Evolutionary conservation across 2,329 filamentous ascomycete species (phyloP).

Genomic region (Aspergillus sp.): DNA sequence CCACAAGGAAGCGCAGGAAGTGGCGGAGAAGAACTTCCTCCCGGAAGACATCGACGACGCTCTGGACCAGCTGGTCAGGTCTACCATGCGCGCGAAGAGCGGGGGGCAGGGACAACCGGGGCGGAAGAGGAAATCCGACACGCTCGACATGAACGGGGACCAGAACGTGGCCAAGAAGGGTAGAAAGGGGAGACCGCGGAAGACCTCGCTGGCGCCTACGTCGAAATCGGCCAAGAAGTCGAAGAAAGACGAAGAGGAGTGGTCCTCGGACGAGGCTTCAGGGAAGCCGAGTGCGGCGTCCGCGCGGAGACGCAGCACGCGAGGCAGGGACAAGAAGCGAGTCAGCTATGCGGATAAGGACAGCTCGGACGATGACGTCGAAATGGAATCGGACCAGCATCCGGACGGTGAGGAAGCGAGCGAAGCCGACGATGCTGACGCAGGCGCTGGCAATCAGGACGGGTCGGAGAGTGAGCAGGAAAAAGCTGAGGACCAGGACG

Average conservation of each 20-base stretch:
- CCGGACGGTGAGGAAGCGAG: no score
- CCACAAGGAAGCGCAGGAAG: slow-evolving; percentile 70
- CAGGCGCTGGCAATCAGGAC: no score
- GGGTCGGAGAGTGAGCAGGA: no score
- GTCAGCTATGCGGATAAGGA: slow-evolving; percentile 38
- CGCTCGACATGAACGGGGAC: slow-evolving; percentile 17
- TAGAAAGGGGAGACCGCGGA: slow-evolving; percentile 23
- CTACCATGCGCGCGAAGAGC: slow-evolving; percentile 51
- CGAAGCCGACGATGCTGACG: no score
- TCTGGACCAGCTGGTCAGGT: slow-evolving; percentile 68
- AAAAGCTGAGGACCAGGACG: slow-evolving; percentile 9
- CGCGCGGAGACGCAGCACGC: slow-evolving; percentile 32
- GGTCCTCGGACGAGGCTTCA: slow-evolving; percentile 29
- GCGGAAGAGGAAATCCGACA: slow-evolving; percentile 36
- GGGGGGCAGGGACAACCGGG: slow-evolving; percentile 12
- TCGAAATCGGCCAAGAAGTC: slow-evolving; percentile 28
- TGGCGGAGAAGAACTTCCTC: slow-evolving; percentile 77
- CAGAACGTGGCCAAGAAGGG: slow-evolving; percentile 19
- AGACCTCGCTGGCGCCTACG: slow-evolving; percentile 17
- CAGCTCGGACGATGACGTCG: slow-evolving; percentile 36
- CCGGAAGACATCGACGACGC: slow-evolving; percentile 66
- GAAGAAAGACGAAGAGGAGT: slow-evolving; percentile 30
- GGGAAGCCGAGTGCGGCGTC: slow-evolving; percentile 15
- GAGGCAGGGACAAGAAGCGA: slow-evolving; percentile 23
- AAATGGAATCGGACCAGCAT: no score